Conservation (phyloP, 176 grass and related monocot species). For the Avena eriantha region DNA sequence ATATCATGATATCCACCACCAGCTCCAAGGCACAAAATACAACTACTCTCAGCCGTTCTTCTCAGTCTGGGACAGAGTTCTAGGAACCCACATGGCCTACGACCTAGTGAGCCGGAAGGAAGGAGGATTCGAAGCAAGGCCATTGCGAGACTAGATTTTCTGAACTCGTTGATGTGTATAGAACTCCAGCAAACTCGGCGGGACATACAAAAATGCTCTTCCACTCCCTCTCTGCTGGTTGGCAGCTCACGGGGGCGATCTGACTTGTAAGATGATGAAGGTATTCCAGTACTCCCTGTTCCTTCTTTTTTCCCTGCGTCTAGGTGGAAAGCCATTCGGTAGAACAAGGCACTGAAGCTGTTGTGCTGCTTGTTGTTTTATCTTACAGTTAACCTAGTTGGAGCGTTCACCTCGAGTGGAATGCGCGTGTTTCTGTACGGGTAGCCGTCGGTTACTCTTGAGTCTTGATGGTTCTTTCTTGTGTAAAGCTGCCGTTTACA, state of each 20-base stretch:
- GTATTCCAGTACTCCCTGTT: background rate
- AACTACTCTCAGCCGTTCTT: constrained; percentile 96
- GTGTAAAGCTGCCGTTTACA: constrained; percentile 48
- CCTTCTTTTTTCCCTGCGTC: background rate
- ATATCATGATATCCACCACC: constrained; percentile 91
- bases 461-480: constrained; percentile 25
- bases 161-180: constrained; percentile 41
- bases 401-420: background rate
- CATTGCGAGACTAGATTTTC: constrained; percentile 49
- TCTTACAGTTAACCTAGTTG: constrained; percentile 18
- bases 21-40: constrained; percentile 83
- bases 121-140: constrained; percentile 79
- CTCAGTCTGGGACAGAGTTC: constrained; percentile 74
- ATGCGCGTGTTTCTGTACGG: constrained; percentile 21
- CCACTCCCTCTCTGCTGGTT: constrained; percentile 18
- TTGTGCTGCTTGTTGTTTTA: background rate
- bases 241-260: constrained; percentile 24
- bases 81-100: constrained; percentile 82
- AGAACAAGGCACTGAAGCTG: background rate
- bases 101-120: constrained; percentile 59
- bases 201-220: constrained; percentile 20
- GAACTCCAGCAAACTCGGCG: constrained; percentile 4
- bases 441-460: background rate
- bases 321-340: background rate
- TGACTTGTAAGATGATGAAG: constrained; percentile 38